Evolutionary conservation across 192 early-diverging fungal genomes (phyloP).

Genomic region (Pilaira anomala): DNA sequence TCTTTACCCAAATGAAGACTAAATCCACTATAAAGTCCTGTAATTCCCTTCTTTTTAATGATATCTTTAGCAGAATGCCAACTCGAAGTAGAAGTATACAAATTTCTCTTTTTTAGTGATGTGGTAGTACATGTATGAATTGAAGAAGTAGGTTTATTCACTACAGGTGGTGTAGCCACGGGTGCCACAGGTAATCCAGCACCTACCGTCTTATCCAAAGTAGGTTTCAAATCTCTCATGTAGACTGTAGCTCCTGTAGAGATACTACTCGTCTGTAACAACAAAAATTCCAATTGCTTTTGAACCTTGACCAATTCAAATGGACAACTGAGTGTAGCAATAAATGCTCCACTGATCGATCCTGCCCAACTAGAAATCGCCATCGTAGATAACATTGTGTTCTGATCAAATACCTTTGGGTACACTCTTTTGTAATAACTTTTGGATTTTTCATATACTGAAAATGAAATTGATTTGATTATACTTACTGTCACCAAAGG

Average conservation of each 20-base stretch:
- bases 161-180: slow-evolving; percentile 25
- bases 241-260: slow-evolving; percentile 43
- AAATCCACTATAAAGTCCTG: slow-evolving; percentile 47
- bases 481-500: slow-evolving; percentile 79
- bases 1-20: slow-evolving; percentile 38
- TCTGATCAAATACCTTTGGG: slow-evolving; percentile 27
- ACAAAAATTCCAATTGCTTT: slow-evolving; percentile 62
- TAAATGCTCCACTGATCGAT: slow-evolving; percentile 57
- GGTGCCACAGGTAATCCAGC: slow-evolving; percentile 22
- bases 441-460: slow-evolving; percentile 80
- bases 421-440: slow-evolving; percentile 40
- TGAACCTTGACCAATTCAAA: slow-evolving; percentile 78
- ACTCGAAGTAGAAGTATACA: slow-evolving; percentile 42
- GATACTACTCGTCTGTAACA: slow-evolving; percentile 48
- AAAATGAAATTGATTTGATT: slow-evolving; percentile 88
- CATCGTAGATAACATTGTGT: slow-evolving; percentile 41
- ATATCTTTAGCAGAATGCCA: slow-evolving; percentile 51
- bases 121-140: background rate
- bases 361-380: slow-evolving; percentile 53
- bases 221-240: slow-evolving; percentile 17
- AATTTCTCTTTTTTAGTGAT: background rate
- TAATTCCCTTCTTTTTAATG: slow-evolving; percentile 43
- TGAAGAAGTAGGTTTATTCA: background rate
- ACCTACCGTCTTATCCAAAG: slow-evolving; percentile 6
- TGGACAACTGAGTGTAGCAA: slow-evolving; percentile 69